Base-by-base conservation (phyloP, 441 rosid species). In the Aquilaria agallochum region DNA sequence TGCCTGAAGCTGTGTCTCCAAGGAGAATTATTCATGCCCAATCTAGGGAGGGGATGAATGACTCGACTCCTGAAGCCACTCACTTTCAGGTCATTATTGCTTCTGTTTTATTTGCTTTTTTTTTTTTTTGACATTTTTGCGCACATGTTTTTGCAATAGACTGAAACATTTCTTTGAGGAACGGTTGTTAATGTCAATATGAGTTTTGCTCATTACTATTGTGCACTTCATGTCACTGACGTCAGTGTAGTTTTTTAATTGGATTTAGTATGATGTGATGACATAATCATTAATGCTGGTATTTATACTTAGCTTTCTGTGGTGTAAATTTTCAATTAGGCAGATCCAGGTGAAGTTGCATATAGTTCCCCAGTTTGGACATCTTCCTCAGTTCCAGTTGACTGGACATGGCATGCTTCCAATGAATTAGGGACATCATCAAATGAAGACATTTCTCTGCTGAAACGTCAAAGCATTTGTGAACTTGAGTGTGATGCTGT, bases 401-500 rank as follows among this genome's bases (percentile, higher is more conserved):
- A 72, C 70, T 88, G 98, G 99, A 85, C 78, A 78, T 88, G 96
- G 97, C 76, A 71, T 27, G 58, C 56, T 71, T 70, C 76, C 47
- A 70, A 65, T 72, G 90, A 83, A 67, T 71, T 69, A 54, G 82
- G 77, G 60, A 68, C 75, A 59, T 70, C 68, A 20, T 78, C 77
- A 58, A 77, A 73, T 68, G 87, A 72, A 68, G 80, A 71, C 46
- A 59, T 51, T 69, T 64, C 60, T 57, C 62, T 56, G 33, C 69
- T 77, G 67, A 82, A 76, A 69, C 95, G 88, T 49, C 95, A 87
- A 74, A 90, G 97, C 69, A 67, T 78, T 63, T 89, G 98, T 76
- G 92, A 88, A 73, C 99, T 95, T 66, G 99, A 95, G 82, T 98
- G 95, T 75, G 99, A 95, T 81, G 72, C 92, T 69, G 69, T 68